phyloP scores from a whole-genome alignment of 495 filamentous ascomycete genomes.

The Cercophora newfieldiana region DNA sequence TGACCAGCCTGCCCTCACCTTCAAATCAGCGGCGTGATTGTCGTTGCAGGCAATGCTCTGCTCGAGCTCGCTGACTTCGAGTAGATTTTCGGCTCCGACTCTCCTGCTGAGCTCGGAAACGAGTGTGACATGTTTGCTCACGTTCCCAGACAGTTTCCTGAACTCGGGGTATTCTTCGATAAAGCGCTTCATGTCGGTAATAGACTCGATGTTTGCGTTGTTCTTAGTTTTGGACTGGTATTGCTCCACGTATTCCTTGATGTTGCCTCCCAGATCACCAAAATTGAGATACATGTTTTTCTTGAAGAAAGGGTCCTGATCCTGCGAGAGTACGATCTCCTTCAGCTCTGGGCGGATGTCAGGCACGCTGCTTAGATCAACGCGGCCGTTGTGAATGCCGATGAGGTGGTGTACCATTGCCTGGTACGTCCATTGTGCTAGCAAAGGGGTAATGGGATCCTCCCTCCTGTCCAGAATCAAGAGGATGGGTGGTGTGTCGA shows the following conservation, averaged over 20 bases:
- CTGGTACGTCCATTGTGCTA: constrained; percentile 99
- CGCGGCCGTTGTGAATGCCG: constrained; percentile 89
- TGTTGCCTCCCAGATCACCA: constrained; percentile 93
- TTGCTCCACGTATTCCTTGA: constrained; percentile 97
- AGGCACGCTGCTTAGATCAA: constrained; percentile 82
- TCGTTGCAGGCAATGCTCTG: constrained; percentile 97
- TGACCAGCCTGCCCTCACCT: constrained; percentile 52
- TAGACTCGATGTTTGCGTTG: constrained; percentile 92
- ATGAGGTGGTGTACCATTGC: constrained; percentile 98
- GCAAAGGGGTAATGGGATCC: constrained; percentile 91
- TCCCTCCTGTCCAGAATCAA: constrained; percentile 89
- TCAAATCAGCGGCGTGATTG: constrained; percentile 83
- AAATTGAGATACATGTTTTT: constrained; percentile 99
- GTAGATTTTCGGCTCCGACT: constrained; percentile 77
- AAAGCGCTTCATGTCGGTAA: constrained; percentile 97
- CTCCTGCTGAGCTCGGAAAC: constrained; percentile 89
- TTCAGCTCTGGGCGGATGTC: constrained; percentile 88
- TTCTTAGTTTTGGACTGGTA: constrained; percentile 94
- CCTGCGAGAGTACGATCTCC: constrained; percentile 94
- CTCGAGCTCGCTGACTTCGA: constrained; percentile 95
- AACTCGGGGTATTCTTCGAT: constrained; percentile 99
- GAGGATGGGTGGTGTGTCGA: constrained; percentile 91
- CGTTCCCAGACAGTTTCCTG: constrained; percentile 92
- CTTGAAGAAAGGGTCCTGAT: constrained; percentile 99
- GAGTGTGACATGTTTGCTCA: constrained; percentile 96